Evolutionary conservation across 169 alveolate genomes (phyloP), one percentile per base, ranked within the genome.

Genomic region (Babesia caballi): DNA sequence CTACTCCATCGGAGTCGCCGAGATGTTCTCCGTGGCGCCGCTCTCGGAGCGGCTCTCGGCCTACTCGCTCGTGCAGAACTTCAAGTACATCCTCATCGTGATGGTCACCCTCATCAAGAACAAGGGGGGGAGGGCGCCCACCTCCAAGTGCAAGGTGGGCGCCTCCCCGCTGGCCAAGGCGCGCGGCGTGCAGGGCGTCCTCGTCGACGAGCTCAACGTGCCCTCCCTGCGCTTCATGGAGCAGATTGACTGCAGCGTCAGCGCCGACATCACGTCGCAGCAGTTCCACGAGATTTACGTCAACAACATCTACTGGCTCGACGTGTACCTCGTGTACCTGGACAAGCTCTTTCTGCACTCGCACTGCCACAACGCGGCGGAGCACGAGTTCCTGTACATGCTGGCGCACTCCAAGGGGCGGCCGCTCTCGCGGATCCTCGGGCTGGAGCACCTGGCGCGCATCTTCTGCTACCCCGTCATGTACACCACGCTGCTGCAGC

Each of bases 261-360:
- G 32, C 2, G 14, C 58, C 11, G 32, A 51, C 3, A 35, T 80
- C 32, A 80, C 57, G 19, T 49, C 67, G 17, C 67, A 19, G 35
- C 54, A 69, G 44, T 57, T 80, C 53, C 63, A 46, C 23, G 77
- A 44, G 12, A 44, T 65, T 12, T 73, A 63, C 30, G 66, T 73
- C 12, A 80, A 80, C 50, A 67, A 80, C 41, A 46, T 80, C 21
- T 80, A 80, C 78, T 80, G 88, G 88, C 53, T 80, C 27, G 88
- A 80, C 17, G 14, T 80, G n/a, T 54, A 41, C 41, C 35, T 80
- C 38, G 30, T 47, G 19, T 80, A 82, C 69, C 46, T 80, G 51
- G 88, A 80, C 71, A 47, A 23, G 33, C n/a, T 14, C 21, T 80
- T 70, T 17, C 28, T 70, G 23, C 41, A 68, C 46, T 25, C 49